Evolutionary conservation across 305 asterid species (phyloP).

Genomic region (Petunia hybrid): DNA sequence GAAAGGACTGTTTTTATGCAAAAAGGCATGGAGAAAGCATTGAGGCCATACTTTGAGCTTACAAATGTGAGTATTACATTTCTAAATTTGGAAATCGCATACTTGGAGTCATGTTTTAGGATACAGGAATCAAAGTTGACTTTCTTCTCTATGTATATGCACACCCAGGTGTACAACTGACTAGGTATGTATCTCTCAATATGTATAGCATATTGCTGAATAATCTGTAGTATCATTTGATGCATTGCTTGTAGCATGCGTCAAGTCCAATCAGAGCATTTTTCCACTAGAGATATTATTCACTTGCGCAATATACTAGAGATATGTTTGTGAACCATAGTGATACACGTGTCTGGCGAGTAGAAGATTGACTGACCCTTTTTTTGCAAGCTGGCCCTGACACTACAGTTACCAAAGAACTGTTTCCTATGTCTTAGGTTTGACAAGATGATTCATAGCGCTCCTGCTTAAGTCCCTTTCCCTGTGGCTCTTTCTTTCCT

Average conservation of each 20-base stretch:
- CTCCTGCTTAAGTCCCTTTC: not conserved
- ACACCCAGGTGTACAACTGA: conserved; percentile 16
- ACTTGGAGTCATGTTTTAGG: conserved; percentile 1
- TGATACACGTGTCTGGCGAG: not conserved
- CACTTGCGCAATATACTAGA: not conserved
- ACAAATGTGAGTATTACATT: conserved; percentile 73
- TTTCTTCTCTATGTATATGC: not conserved
- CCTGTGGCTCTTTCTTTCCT: not conserved
- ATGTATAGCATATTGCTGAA: conserved; percentile 14
- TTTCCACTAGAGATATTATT: not conserved
- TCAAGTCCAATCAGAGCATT: not conserved
- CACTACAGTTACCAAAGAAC: no score
- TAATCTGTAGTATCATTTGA: not conserved
- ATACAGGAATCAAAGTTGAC: conserved; percentile 13
- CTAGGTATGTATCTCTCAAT: not conserved
- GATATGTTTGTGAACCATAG: not conserved
- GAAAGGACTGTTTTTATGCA: conserved; percentile 98
- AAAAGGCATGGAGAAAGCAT: conserved; percentile 93
- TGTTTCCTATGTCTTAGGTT: not conserved
- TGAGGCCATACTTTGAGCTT: conserved; percentile 96
- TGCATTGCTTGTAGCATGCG: conserved; percentile 16
- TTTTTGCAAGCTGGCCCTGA: not conserved
- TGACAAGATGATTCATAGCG: not conserved
- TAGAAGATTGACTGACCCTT: not conserved
- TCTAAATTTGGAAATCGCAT: not conserved